A percentile compares a stretch with the other conserved stretches of the same genome.
These are phyloP conservation scores for Auriculariales sp. DNA, from an alignment of 768 basidiomycete genomes.

Conservation along the genomic window DNA sequence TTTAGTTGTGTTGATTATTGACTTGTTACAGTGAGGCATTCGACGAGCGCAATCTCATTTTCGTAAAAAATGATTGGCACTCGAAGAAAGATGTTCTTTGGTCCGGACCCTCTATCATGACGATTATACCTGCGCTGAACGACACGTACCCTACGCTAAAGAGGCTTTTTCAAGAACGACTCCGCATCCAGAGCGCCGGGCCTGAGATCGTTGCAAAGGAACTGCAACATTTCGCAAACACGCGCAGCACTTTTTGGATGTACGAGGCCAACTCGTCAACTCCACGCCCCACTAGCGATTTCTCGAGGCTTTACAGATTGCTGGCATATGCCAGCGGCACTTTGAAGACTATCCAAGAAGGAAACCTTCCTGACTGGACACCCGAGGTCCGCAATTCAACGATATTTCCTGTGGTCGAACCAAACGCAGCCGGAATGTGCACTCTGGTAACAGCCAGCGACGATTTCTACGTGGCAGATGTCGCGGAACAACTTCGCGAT, in stretches of 20 bases:
- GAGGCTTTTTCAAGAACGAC: constrained; percentile 9
- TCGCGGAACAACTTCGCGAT: not conserved
- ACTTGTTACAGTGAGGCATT: constrained; percentile 4
- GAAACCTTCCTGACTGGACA: not conserved
- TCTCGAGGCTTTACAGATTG: not conserved
- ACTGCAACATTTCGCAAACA: not conserved
- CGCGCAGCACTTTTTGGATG: not conserved
- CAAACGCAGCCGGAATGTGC: not conserved
- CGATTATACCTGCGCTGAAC: constrained; percentile 8
- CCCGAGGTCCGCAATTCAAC: not conserved
- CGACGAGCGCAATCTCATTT: not conserved
- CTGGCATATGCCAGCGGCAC: not conserved
- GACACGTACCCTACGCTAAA: constrained; percentile 6
- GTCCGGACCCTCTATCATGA: constrained; percentile 11
- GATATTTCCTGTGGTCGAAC: not conserved
- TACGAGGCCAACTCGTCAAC: too few relatives aligned
- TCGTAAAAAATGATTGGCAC: not conserved
- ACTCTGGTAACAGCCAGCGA: not conserved
- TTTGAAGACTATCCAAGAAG: not conserved
- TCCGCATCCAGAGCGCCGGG: constrained; percentile 7
- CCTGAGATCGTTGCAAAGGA: constrained; percentile 9
- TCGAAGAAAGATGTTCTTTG: constrained; percentile 6
- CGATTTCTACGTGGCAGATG: not conserved
- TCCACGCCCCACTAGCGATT: too few relatives aligned
- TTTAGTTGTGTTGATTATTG: constrained; percentile 10